Evolutionary conservation across 1,139 yeast genomes (phyloP).

Genomic region (Yamadazyma taylorii): DNA sequence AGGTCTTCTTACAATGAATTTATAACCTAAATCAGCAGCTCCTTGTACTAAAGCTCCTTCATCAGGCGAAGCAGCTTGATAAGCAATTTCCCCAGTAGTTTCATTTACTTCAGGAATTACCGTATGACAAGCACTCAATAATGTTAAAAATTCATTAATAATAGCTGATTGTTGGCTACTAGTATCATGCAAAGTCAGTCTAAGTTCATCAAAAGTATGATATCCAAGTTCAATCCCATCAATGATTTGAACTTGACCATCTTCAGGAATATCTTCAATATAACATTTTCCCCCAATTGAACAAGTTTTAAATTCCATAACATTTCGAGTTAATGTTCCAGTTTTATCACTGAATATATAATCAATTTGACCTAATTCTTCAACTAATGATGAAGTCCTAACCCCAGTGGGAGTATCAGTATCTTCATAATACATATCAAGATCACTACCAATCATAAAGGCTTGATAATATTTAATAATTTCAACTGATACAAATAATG

Average conservation of each 20-base stretch:
- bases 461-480: constrained; percentile 95
- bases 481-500: constrained; percentile 93
- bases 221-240: constrained; percentile 86
- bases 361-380: constrained; percentile 94
- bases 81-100: constrained; percentile 64
- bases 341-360: constrained; percentile 96
- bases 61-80: constrained; percentile 99
- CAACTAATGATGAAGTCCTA: constrained; percentile 91
- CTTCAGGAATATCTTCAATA: constrained; percentile 89
- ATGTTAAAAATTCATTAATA: constrained; percentile 78
- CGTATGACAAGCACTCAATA: constrained; percentile 92
- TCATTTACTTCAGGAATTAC: constrained; percentile 87
- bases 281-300: constrained; percentile 92
- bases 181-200: constrained; percentile 31
- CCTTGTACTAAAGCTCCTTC: constrained; percentile 99
- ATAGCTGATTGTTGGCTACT: constrained; percentile 54
- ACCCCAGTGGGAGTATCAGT: constrained; percentile 95
- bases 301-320: constrained; percentile 95
- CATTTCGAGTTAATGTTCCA: constrained; percentile 90
- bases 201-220: constrained; percentile 67
- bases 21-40: constrained; percentile 81
- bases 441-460: constrained; percentile 85
- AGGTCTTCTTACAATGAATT: constrained; percentile 83
- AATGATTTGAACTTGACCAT: constrained; percentile 63
- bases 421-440: constrained; percentile 86